phyloP scores from a whole-genome alignment of 352 stramenopile genomes.

The Phytophthora chlamydospora region DNA sequence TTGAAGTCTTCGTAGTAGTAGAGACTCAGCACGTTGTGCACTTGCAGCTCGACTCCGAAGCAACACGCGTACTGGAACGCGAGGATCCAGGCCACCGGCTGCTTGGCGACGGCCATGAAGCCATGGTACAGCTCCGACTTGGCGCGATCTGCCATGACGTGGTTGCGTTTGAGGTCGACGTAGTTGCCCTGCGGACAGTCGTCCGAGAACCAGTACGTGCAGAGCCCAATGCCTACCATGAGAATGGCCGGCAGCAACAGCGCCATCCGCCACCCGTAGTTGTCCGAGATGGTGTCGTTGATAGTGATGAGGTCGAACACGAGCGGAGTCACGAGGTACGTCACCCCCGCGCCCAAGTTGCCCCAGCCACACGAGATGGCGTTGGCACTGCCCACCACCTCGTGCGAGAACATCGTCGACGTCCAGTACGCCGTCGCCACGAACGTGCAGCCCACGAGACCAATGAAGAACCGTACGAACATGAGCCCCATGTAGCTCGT shows the following conservation, averaged over 20 bases:
- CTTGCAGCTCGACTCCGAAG: constrained; percentile 94
- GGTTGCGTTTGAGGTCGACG: constrained; percentile 49
- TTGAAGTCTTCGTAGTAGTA: constrained; percentile 92
- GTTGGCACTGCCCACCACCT: constrained; percentile 29
- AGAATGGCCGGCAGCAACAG: constrained; percentile 87
- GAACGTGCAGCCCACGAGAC: constrained; percentile 90
- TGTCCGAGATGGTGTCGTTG: constrained; percentile 40
- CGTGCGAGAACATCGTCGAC: constrained; percentile 30
- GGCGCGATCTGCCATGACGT: constrained; percentile 46
- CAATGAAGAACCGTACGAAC: constrained; percentile 92
- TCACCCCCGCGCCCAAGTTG: constrained; percentile 90
- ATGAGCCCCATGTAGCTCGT: constrained; percentile 70
- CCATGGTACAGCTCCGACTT: constrained; percentile 28
- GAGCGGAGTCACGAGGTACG: constrained; percentile 83
- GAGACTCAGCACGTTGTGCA: constrained; percentile 92
- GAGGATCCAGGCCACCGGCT: constrained; percentile 88
- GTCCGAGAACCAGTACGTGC: constrained; percentile 34
- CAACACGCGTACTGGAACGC: constrained; percentile 92
- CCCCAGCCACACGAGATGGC: constrained; percentile 89
- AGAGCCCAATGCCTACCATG: constrained; percentile 69
- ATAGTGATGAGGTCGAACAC: constrained; percentile 88
- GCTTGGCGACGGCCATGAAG: constrained; percentile 43
- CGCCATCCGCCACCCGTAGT: constrained; percentile 45
- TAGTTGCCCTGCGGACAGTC: constrained; percentile 50
- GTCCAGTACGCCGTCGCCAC: constrained; percentile 31